These are phyloP conservation scores for Lactarius vividus DNA, from an alignment of 768 basidiomycete genomes.

Conservation along the genomic window DNA sequence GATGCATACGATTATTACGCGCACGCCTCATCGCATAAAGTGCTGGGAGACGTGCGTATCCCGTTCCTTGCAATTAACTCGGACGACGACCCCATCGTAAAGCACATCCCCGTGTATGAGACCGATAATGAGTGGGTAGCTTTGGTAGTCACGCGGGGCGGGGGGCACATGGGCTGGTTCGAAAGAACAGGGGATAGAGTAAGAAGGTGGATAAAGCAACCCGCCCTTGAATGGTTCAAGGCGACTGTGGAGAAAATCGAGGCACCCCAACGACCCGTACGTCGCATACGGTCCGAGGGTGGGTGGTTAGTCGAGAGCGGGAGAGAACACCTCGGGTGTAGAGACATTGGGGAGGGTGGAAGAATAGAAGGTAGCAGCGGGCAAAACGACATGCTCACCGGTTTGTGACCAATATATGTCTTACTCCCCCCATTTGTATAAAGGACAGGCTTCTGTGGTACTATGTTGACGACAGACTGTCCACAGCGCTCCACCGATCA, in stretches of 20 bases:
- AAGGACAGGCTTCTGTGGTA: neutral
- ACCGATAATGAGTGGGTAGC: constrained; percentile 52
- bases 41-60: constrained; percentile 58
- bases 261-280: constrained; percentile 35
- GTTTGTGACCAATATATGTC: constrained; percentile 1
- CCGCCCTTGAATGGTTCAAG: constrained; percentile 73
- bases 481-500: neutral
- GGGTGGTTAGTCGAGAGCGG: constrained; percentile 56
- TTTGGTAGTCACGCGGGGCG: constrained; percentile 63
- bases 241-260: constrained; percentile 55
- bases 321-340: constrained; percentile 56
- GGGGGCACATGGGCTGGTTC: constrained; percentile 91
- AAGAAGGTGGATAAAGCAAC: constrained; percentile 65
- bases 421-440: neutral
- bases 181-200: constrained; percentile 39
- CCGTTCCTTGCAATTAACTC: constrained; percentile 79
- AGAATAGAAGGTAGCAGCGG: constrained; percentile 11
- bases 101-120: constrained; percentile 55
- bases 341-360: constrained; percentile 51
- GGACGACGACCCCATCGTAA: constrained; percentile 80
- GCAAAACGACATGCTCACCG: constrained; percentile 8
- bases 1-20: constrained; percentile 48
- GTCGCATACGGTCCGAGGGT: constrained; percentile 47
- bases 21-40: constrained; percentile 59
- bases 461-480: neutral